Conservation (phyloP, 2,329 filamentous ascomycete species). For the Talaromyces funiculosus region DNA sequence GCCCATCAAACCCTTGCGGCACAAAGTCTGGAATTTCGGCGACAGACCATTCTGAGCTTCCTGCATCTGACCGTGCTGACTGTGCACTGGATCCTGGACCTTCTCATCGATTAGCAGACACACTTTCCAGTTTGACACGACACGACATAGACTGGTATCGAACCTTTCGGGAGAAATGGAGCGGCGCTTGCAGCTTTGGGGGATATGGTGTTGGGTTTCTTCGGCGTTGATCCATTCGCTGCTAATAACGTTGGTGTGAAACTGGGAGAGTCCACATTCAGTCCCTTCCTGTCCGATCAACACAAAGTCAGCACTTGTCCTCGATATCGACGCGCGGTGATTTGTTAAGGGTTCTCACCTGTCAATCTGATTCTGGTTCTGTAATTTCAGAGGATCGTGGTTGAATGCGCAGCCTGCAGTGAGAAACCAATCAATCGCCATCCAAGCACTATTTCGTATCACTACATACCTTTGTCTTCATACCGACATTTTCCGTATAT, state of each 20-base stretch:
- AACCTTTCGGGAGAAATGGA: slow-evolving; percentile 44
- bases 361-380: slow-evolving; percentile 35
- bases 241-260: slow-evolving; percentile 65
- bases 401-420: slow-evolving; percentile 71
- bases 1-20: slow-evolving; percentile 50
- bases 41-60: slow-evolving; percentile 41
- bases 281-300: slow-evolving; percentile 54
- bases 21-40: slow-evolving; percentile 47
- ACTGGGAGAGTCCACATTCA: slow-evolving; percentile 94
- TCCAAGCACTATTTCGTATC: not conserved
- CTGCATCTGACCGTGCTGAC: slow-evolving; percentile 33
- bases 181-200: slow-evolving; percentile 86
- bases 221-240: slow-evolving; percentile 40
- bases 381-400: slow-evolving; percentile 67
- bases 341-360: slow-evolving; percentile 27
- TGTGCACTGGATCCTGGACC: slow-evolving; percentile 35
- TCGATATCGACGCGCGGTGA: not conserved
- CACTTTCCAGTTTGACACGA: not conserved
- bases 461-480: slow-evolving; percentile 65
- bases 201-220: slow-evolving; percentile 69
- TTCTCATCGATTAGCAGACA: not conserved
- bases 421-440: slow-evolving; percentile 2
- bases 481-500: slow-evolving; percentile 93
- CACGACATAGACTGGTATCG: slow-evolving; percentile 8
- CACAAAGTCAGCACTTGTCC: slow-evolving; percentile 18